Conservation (phyloP, 192 early-diverging fungal genomes). For the Phycomyces blakesleeanus region DNA sequence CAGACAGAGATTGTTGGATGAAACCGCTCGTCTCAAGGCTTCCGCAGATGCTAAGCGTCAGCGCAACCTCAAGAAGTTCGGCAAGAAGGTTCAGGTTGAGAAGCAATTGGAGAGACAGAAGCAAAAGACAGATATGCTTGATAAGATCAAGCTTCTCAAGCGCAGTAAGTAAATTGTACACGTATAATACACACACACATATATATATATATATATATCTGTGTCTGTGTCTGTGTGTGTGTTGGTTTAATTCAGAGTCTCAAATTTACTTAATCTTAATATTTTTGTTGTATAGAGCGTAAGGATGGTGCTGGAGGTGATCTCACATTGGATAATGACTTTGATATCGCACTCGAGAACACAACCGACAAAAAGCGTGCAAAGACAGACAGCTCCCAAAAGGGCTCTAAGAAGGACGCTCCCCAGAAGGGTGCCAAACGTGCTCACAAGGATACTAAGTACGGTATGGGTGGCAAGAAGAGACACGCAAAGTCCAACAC, state of each 20-base stretch:
- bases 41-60: conserved; percentile 82
- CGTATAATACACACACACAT: too few species aligned
- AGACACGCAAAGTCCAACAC: conserved; percentile 76
- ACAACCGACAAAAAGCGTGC: conserved; percentile 26
- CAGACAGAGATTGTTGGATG: conserved; percentile 81
- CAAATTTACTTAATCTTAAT: background rate
- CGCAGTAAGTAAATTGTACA: conserved; percentile 60
- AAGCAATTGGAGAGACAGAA: conserved; percentile 86
- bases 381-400: conserved; percentile 19
- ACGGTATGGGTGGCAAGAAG: conserved; percentile 90
- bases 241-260: too few species aligned
- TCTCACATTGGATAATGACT: conserved; percentile 57
- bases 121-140: conserved; percentile 82
- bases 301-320: conserved; percentile 43
- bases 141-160: conserved; percentile 88
- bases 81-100: conserved; percentile 94
- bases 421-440: conserved; percentile 47
- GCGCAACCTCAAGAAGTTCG: conserved; percentile 93
- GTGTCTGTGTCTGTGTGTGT: too few species aligned
- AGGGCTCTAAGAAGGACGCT: conserved; percentile 34
- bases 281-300: conserved; percentile 39
- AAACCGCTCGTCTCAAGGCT: conserved; percentile 73
- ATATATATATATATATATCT: too few species aligned
- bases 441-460: conserved; percentile 78
- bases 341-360: conserved; percentile 66